Conservation (phyloP, 495 filamentous ascomycete species). For the Talaromyces ruber region DNA sequence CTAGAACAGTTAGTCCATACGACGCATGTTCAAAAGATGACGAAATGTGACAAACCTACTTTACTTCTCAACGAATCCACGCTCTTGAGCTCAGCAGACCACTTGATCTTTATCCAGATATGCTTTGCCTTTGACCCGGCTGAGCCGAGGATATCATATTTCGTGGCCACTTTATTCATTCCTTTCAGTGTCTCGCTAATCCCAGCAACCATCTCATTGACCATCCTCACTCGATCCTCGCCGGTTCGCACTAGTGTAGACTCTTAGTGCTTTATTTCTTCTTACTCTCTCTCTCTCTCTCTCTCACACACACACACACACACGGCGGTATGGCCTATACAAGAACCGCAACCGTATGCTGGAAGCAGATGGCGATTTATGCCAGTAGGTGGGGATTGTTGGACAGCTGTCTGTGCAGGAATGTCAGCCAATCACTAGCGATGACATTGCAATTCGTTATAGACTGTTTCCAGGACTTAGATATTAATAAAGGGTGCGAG, state of each 20-base stretch:
- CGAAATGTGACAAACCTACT: not conserved
- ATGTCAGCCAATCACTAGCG: too few species aligned
- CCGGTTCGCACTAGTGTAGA: not conserved
- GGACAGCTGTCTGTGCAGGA: too few species aligned
- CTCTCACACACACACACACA: too few species aligned
- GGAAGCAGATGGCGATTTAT: too few species aligned
- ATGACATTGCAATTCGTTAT: too few species aligned
- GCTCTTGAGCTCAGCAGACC: not conserved
- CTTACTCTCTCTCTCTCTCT: too few species aligned
- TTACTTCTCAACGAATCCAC: not conserved
- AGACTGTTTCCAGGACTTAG: too few species aligned
- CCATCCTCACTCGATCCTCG: not conserved
- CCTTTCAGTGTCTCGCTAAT: not conserved
- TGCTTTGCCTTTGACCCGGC: not conserved
- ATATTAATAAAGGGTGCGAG: too few species aligned
- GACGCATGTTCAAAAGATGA: not conserved
- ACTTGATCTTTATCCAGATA: not conserved
- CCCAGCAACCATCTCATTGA: not conserved
- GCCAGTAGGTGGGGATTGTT: too few species aligned
- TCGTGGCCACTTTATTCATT: not conserved
- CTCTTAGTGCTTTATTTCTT: not conserved
- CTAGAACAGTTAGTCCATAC: not conserved
- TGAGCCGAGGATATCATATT: not conserved
- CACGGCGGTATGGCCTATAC: too few species aligned
- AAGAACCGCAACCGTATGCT: too few species aligned